Conservation (phyloP, 139 green algal genomes). For the Asterochloris sp. region DNA sequence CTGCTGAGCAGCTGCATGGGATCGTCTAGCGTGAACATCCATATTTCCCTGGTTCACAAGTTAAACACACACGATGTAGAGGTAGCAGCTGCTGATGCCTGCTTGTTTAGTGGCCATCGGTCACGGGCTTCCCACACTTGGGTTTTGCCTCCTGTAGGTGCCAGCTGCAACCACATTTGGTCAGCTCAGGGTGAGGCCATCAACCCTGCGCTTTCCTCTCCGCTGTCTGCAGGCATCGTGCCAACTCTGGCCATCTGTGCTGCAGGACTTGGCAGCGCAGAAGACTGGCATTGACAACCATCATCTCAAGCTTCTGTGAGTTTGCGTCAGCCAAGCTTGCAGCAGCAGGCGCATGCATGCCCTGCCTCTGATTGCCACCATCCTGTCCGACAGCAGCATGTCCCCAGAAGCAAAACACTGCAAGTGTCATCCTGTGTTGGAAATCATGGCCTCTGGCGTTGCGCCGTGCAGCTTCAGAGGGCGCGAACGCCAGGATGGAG, state of each 20-base stretch:
- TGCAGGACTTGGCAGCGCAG: not conserved
- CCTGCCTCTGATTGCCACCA: too few species aligned
- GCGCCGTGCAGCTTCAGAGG: slow-evolving; percentile 1
- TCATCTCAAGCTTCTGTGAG: slow-evolving; percentile 10
- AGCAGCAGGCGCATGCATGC: not conserved
- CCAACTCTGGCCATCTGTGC: not conserved
- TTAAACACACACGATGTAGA: too few species aligned
- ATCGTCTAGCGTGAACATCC: too few species aligned
- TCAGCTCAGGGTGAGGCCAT: slow-evolving; percentile 7
- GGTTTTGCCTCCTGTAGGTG: not conserved
- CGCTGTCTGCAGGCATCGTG: not conserved
- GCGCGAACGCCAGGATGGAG: not conserved
- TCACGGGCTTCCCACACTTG: too few species aligned
- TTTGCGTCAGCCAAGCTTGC: not conserved
- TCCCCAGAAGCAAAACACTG: too few species aligned
- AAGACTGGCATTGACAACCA: not conserved
- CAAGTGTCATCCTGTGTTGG: too few species aligned
- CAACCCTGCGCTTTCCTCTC: not conserved
- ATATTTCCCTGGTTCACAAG: too few species aligned
- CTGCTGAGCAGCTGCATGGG: too few species aligned
- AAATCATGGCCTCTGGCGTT: too few species aligned
- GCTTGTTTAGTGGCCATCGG: too few species aligned
- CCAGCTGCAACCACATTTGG: slow-evolving; percentile 3
- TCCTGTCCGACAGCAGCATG: too few species aligned
- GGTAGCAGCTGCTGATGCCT: too few species aligned